These are phyloP conservation scores for Amanita pseudoporphyria DNA, from an alignment of 768 basidiomycete genomes.

Conservation along the genomic window DNA sequence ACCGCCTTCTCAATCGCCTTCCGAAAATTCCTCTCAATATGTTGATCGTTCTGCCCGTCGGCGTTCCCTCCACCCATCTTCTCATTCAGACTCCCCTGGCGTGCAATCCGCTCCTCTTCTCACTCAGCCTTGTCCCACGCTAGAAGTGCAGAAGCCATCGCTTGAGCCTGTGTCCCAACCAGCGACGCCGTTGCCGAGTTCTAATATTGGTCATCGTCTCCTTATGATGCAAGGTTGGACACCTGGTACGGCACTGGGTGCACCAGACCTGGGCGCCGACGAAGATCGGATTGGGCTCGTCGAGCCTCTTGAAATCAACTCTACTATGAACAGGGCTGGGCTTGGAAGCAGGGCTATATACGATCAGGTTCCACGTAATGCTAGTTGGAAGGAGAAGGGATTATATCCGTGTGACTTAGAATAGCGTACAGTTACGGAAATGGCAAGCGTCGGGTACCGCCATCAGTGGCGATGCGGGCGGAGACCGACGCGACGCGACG, in stretches of 20 bases:
- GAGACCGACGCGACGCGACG: slow-evolving; percentile 21
- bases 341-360: slow-evolving; percentile 34
- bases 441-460: too few relatives aligned
- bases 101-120: slow-evolving; percentile 17
- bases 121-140: neutral
- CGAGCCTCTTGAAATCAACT: slow-evolving; percentile 46
- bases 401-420: slow-evolving; percentile 32
- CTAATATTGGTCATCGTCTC: slow-evolving; percentile 61
- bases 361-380: slow-evolving; percentile 11
- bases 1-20: slow-evolving; percentile 12
- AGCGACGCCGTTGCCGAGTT: slow-evolving; percentile 38
- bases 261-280: slow-evolving; percentile 14
- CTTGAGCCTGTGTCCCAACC: slow-evolving; percentile 24
- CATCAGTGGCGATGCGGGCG: slow-evolving; percentile 1
- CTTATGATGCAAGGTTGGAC: slow-evolving; percentile 72
- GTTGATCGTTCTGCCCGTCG: slow-evolving; percentile 66
- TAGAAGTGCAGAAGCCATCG: slow-evolving; percentile 15
- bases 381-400: slow-evolving; percentile 30
- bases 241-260: slow-evolving; percentile 51
- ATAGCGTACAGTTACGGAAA: too few relatives aligned
- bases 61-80: slow-evolving; percentile 45
- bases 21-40: slow-evolving; percentile 25
- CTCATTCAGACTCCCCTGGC: slow-evolving; percentile 46
- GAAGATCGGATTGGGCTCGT: slow-evolving; percentile 33
- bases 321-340: slow-evolving; percentile 38